Conservation (phyloP, 495 filamentous ascomycete genomes). For the Pseudoneurospora amorphoporcata region DNA sequence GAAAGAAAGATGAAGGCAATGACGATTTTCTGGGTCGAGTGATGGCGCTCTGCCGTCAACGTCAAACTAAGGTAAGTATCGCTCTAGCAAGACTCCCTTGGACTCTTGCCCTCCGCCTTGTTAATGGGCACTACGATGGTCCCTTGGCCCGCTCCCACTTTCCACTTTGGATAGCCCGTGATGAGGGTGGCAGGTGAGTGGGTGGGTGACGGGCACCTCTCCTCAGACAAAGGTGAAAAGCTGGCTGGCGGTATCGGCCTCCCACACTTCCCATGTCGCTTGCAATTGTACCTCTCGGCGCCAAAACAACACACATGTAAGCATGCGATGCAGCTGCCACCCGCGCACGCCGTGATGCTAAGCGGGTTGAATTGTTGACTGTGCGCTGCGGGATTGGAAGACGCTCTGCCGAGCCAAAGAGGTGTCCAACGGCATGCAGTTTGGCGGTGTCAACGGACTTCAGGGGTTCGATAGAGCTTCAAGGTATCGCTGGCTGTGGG, state of each 20-base stretch:
- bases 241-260: background rate
- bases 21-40: background rate
- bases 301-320: background rate
- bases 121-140: background rate
- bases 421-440: background rate
- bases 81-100: background rate
- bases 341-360: background rate
- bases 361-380: background rate
- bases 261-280: background rate
- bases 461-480: background rate
- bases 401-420: background rate
- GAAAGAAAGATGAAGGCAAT: background rate
- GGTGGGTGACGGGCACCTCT: background rate
- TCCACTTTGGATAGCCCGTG: background rate
- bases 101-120: background rate
- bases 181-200: background rate
- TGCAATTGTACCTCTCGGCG: background rate
- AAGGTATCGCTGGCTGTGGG: background rate
- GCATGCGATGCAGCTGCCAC: background rate
- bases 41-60: background rate
- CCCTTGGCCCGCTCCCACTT: background rate
- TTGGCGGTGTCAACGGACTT: background rate
- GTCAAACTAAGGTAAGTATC: background rate
- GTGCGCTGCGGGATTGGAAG: background rate
- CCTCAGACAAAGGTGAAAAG: background rate